Evolutionary conservation across 2,329 filamentous ascomycete species (phyloP).

Genomic region (Gliomastix tumulicola): DNA sequence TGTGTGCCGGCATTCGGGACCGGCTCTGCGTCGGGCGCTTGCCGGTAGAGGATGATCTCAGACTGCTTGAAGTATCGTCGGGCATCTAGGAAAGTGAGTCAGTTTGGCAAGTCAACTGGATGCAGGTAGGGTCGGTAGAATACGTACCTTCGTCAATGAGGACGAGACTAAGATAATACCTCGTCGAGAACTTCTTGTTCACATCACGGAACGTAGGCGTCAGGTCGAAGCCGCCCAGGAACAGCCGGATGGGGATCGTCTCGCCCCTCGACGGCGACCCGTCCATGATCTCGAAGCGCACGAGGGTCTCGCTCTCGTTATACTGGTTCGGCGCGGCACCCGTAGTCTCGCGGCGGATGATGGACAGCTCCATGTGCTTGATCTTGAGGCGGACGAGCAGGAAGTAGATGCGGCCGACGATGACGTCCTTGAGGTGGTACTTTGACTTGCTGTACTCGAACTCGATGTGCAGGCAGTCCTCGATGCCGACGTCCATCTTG

Average conservation of each 20-base stretch:
- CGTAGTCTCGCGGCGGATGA: conserved; percentile 94
- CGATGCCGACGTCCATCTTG: conserved; percentile 99
- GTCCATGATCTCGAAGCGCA: conserved; percentile 99
- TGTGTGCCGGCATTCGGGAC: conserved; percentile 27
- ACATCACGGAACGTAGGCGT: conserved; percentile 98
- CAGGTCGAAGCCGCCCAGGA: conserved; percentile 94
- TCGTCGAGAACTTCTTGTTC: conserved; percentile 98
- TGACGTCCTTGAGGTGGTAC: conserved; percentile 98
- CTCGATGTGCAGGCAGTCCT: conserved; percentile 98
- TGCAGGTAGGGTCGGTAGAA: neutral
- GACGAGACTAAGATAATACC: conserved; percentile 95
- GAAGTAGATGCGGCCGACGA: conserved; percentile 98
- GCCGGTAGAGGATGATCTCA: conserved; percentile 93
- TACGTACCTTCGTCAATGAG: conserved; percentile 86
- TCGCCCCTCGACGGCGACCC: conserved; percentile 91
- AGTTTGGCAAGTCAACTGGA: conserved; percentile 6
- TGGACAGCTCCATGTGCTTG: conserved; percentile 98
- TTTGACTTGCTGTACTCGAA: conserved; percentile 99
- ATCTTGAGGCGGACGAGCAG: conserved; percentile 95
- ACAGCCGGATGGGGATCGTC: conserved; percentile 94
- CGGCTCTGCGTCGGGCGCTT: conserved; percentile 51
- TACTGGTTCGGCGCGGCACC: conserved; percentile 97
- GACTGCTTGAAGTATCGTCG: conserved; percentile 98
- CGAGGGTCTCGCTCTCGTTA: conserved; percentile 97
- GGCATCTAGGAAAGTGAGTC: conserved; percentile 59